Percentiles rank a stretch among this genome's conserved stretches.
These are phyloP conservation scores for Pestalotiopsis sp. DNA, from an alignment of 2,329 filamentous ascomycete genomes.

Conservation along the genomic window DNA sequence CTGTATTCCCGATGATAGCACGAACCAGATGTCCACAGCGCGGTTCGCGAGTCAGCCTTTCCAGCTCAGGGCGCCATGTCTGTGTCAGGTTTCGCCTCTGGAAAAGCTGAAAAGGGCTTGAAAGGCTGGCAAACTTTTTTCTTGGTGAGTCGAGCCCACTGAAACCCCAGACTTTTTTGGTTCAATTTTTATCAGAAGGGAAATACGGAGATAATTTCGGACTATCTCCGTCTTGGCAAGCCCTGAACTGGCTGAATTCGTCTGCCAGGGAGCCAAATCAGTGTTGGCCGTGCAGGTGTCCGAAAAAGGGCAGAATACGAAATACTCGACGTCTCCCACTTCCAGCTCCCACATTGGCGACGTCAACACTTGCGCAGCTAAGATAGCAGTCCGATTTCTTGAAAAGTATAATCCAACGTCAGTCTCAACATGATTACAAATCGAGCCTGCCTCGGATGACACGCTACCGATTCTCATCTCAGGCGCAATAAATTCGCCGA, in stretches of 20 bases:
- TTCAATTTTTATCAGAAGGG: background rate
- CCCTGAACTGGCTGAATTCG: background rate
- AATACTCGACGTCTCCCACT: background rate
- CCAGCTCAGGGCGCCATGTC: too few species aligned
- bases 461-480: too few species aligned
- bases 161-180: background rate
- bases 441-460: too few species aligned
- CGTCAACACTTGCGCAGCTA: too few species aligned
- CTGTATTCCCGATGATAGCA: background rate
- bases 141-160: background rate
- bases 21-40: background rate
- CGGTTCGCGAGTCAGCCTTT: background rate
- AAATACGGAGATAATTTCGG: background rate
- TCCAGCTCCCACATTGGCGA: too few species aligned
- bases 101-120: background rate
- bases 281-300: background rate
- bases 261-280: background rate
- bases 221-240: constrained; percentile 7
- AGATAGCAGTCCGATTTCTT: too few species aligned
- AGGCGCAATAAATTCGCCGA: too few species aligned
- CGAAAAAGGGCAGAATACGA: background rate
- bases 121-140: background rate
- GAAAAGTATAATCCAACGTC: too few species aligned
- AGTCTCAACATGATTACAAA: too few species aligned
- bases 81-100: constrained; percentile 3